These are phyloP conservation scores for Fusarium subglutinans DNA, from an alignment of 2,329 filamentous ascomycete genomes.

Conservation along the genomic window DNA sequence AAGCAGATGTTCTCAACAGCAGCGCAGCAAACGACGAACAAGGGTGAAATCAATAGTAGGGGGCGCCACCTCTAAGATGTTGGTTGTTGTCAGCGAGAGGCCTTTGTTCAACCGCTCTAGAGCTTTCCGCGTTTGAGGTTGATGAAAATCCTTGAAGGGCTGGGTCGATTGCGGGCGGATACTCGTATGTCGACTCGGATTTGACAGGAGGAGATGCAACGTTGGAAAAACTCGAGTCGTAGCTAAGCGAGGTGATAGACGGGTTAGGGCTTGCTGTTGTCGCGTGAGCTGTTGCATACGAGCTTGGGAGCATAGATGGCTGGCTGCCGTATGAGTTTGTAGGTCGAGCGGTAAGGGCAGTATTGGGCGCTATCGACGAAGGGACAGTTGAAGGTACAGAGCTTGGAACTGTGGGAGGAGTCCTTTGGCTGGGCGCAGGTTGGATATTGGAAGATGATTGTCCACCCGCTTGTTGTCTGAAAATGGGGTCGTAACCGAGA, in stretches of 20 bases:
- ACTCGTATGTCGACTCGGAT: conserved; percentile 60
- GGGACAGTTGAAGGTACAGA: conserved; percentile 39
- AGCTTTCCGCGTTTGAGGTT: conserved; percentile 33
- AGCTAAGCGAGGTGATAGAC: conserved; percentile 44
- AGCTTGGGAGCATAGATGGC: conserved; percentile 55
- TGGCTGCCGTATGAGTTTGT: conserved; percentile 58
- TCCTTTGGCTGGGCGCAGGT: conserved; percentile 46
- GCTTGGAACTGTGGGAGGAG: conserved; percentile 47
- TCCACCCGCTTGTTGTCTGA: conserved; percentile 77
- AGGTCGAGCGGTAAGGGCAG: conserved; percentile 39
- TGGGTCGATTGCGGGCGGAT: conserved; percentile 71
- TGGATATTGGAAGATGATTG: conserved; percentile 71
- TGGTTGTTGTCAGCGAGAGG: conserved; percentile 44
- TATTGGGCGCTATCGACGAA: conserved; percentile 39
- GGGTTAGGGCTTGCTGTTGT: conserved; percentile 47
- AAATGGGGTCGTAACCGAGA: conserved; percentile 86
- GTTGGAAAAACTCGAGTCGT: conserved; percentile 47
- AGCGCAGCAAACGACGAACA: conserved; percentile 42
- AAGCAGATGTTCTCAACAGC: conserved; percentile 46
- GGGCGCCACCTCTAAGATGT: conserved; percentile 62
- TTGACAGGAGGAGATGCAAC: conserved; percentile 48
- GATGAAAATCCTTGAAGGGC: conserved; percentile 61
- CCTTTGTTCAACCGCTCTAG: conserved; percentile 44
- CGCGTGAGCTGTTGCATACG: conserved; percentile 52
- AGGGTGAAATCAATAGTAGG: conserved; percentile 49